These are phyloP conservation scores for Quercus cerris DNA, from an alignment of 306 rosid species.

Conservation along the genomic window DNA sequence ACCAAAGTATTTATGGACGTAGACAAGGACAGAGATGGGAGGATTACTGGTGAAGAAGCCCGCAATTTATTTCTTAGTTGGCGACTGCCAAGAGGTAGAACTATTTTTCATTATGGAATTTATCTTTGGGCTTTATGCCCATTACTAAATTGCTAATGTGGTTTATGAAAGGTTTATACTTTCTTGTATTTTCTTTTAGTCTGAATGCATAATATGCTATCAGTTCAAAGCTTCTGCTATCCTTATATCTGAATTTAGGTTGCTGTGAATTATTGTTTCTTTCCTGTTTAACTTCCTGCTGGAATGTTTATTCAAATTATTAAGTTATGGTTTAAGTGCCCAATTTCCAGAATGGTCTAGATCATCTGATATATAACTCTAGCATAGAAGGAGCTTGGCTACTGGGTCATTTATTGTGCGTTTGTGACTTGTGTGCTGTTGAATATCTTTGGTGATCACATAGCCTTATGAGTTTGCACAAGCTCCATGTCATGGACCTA, in stretches of 20 bases:
- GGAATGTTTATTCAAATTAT: neutral
- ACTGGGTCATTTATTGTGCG: neutral
- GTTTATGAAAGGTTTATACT: neutral
- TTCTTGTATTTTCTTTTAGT: neutral
- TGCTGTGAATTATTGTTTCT: neutral
- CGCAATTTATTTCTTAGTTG: conserved; percentile 91
- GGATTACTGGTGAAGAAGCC: conserved; percentile 92
- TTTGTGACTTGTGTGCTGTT: neutral
- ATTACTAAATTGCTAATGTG: neutral
- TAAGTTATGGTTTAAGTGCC: neutral
- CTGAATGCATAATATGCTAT: neutral
- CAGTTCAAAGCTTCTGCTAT: neutral
- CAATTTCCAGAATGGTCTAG: neutral
- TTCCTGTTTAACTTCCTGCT: neutral
- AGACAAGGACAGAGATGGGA: conserved; percentile 95
- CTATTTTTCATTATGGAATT: conserved; percentile 7
- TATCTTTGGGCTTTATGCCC: neutral
- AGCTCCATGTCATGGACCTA: neutral
- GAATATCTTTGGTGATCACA: neutral
- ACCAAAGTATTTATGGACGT: conserved; percentile 84
- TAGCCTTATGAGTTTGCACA: neutral
- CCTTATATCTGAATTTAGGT: neutral
- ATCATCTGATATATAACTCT: neutral
- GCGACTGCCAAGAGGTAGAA: conserved; percentile 90
- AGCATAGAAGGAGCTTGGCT: neutral